Evolutionary conservation across 352 stramenopile genomes (phyloP), one percentile per base, ranked within the genome.

Genomic region (Pythium coloratum): DNA sequence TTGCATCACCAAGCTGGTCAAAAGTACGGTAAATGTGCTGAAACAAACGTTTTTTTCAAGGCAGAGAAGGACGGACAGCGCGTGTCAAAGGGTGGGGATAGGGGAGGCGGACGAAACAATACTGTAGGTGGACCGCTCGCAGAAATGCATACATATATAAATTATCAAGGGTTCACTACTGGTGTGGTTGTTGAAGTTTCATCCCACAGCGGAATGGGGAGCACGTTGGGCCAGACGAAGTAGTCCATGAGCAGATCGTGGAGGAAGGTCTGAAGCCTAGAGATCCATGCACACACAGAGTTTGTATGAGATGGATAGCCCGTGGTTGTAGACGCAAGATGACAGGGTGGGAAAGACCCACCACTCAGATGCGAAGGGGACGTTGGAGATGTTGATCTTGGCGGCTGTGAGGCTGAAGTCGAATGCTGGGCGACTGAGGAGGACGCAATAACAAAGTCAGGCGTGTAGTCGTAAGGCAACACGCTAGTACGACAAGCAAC

Each of bases 321-420:
- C 20, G 20, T 24, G 20, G 20, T 24, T 24, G 20, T 24, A 24
- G 20, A 24, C 20, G 20, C 20, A 7, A 8, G 40, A 16, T 26
- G 40, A 38, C 24, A 26, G 59, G 58, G 42, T 40, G 13, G 6
- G 9, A 20, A 14, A 13, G 20, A 67, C 72, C 40, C 44, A 93
- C 85, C 83, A 93, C 55, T 93, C 83, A 14, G 85, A 93, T 18
- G 84, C 83, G 70, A 91, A 93, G 10, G 85, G 82, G 30, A 93
- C 83, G 67, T 90, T 91, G 33, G 83, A 76, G 59, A 91, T 80
- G 78, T 91, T 91, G 81, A 93, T 93, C 67, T 91, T 93, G 63
- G 85, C 85, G 14, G 85, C 85, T 0, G 79, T 93, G 56, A 93
- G 73, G 3, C 81, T 91, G 58, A 93, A 93, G 50, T 93, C 85